These are phyloP conservation scores for Pyrenochaeta sp. DNA, from an alignment of 2,329 filamentous ascomycete species.

Conservation along the genomic window DNA sequence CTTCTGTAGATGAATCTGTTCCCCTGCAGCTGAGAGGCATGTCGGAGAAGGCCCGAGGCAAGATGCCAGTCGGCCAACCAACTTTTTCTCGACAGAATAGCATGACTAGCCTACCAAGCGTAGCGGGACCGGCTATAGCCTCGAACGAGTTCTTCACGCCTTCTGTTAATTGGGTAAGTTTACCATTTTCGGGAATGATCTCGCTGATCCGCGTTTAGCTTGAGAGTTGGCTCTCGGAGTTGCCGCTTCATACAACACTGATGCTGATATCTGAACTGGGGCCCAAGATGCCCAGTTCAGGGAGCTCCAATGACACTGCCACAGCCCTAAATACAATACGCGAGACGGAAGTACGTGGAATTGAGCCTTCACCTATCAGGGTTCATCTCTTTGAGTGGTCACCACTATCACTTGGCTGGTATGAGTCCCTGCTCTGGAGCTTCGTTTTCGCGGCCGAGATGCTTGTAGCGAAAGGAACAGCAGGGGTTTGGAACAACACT, in stretches of 20 bases:
- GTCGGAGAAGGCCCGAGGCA: conserved; percentile 96
- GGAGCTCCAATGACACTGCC: conserved; percentile 47
- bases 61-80: conserved; percentile 85
- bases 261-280: conserved; percentile 71
- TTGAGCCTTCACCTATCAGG: conserved; percentile 76
- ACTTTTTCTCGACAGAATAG: conserved; percentile 91
- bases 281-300: conserved; percentile 60
- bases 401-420: conserved; percentile 88
- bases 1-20: conserved; percentile 76
- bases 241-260: conserved; percentile 86
- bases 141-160: conserved; percentile 74
- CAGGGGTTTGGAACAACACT: conserved; percentile 94
- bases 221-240: conserved; percentile 89
- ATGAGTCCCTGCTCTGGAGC: conserved; percentile 92
- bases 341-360: conserved; percentile 69
- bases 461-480: conserved; percentile 83
- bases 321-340: conserved; percentile 60
- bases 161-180: conserved; percentile 73
- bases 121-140: conserved; percentile 66
- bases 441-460: conserved; percentile 92
- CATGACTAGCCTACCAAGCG: conserved; percentile 77
- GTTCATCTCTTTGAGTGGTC: conserved; percentile 97
- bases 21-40: conserved; percentile 86
- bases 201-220: conserved; percentile 63
- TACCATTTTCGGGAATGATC: background rate